phyloP scores from a whole-genome alignment of 2,329 filamentous ascomycete genomes.

The Verticillium klebahnii region DNA sequence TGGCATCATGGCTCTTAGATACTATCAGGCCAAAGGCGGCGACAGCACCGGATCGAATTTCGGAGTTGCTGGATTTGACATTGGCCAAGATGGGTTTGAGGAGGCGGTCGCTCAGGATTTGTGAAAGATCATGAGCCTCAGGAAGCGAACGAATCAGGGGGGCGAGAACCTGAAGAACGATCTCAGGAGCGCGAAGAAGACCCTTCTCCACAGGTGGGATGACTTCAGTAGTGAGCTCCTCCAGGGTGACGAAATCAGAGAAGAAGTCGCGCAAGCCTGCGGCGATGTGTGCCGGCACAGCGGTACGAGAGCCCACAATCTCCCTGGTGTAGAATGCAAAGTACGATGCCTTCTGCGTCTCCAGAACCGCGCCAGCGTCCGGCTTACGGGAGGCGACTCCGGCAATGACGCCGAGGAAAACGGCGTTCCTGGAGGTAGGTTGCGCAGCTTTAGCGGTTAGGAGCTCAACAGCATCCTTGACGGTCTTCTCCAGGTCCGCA shows the following conservation, averaged over 20 bases:
- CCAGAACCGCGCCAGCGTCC: conserved; percentile 57
- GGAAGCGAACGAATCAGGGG: conserved; percentile 70
- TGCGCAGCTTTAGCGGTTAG: conserved; percentile 65
- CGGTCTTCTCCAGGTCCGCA: conserved; percentile 52
- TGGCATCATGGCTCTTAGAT: conserved; percentile 51
- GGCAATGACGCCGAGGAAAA: conserved; percentile 79
- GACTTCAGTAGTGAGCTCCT: conserved; percentile 72
- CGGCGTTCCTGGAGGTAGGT: conserved; percentile 64
- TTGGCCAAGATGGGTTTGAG: conserved; percentile 86
- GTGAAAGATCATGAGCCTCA: conserved; percentile 68
- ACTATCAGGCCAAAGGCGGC: conserved; percentile 70
- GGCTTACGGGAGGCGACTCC: conserved; percentile 76
- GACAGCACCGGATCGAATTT: conserved; percentile 71
- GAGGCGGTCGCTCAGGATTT: conserved; percentile 64
- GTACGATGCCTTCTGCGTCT: conserved; percentile 64
- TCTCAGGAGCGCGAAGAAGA: conserved; percentile 82
- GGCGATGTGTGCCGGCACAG: conserved; percentile 67
- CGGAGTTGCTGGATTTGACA: conserved; percentile 80
- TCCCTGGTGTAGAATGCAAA: conserved; percentile 83
- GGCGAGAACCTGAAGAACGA: conserved; percentile 75
- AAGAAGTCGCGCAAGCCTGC: conserved; percentile 80
- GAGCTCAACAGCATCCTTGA: conserved; percentile 58
- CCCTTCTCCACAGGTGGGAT: conserved; percentile 84
- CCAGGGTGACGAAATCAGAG: conserved; percentile 61
- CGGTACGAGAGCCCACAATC: conserved; percentile 71